phyloP scores from a whole-genome alignment of 495 filamentous ascomycete genomes.

The Terfezia claveryi region DNA sequence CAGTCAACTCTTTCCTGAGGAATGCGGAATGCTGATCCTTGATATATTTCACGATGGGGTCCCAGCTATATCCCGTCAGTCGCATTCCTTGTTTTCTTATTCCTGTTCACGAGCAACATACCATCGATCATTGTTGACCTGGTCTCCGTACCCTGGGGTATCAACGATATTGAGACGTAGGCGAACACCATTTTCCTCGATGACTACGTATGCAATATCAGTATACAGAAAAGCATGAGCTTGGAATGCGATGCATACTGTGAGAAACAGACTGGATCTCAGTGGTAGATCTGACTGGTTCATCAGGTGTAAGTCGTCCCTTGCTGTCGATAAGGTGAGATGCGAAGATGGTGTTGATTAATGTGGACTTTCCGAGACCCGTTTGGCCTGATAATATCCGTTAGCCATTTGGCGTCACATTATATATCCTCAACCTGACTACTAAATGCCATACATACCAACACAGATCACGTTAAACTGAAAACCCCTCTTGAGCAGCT shows the following conservation, averaged over 20 bases:
- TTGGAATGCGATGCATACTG: constrained; percentile 27
- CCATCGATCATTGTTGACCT: constrained; percentile 68
- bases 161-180: constrained; percentile 61
- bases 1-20: constrained; percentile 98
- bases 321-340: constrained; percentile 98
- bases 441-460: constrained; percentile 38
- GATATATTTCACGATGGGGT: constrained; percentile 99
- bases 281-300: constrained; percentile 82
- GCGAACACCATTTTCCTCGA: constrained; percentile 85
- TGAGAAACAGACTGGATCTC: constrained; percentile 96
- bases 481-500: constrained; percentile 98
- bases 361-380: constrained; percentile 90
- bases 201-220: constrained; percentile 31
- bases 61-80: constrained; percentile 34
- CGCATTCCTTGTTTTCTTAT: constrained; percentile 8
- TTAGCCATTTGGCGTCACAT: constrained; percentile 14
- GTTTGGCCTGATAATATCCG: constrained; percentile 53
- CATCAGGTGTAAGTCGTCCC: constrained; percentile 73
- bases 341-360: constrained; percentile 99
- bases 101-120: constrained; percentile 14
- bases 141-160: constrained; percentile 59
- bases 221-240: neutral
- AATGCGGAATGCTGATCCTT: constrained; percentile 99
- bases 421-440: neutral
- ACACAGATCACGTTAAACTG: constrained; percentile 99